Evolutionary conservation across 1,284 basidiomycete genomes (phyloP), one percentile per base, ranked within the genome.

Genomic region (Rhodotorula sp.): DNA sequence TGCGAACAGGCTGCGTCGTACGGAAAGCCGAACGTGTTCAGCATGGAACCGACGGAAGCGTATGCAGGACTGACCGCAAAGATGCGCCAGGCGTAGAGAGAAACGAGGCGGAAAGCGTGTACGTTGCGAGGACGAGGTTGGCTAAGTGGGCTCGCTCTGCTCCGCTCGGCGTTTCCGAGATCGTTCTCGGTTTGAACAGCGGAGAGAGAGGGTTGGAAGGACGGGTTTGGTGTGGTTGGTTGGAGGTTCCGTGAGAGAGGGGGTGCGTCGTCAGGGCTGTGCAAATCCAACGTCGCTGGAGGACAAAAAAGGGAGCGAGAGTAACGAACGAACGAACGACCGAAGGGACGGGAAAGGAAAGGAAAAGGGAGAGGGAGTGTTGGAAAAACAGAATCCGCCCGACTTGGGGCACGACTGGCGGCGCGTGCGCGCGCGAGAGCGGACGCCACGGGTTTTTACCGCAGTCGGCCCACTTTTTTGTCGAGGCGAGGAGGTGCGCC

Each of bases 101-200:
- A 44, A 13, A 13, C 40, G 40, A 18, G 13, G 40, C 9, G 40
- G 15, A 44, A 18, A 44, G 34, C 3, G 40, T 18, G 40, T 18
- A 44, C 40, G 40, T 44, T 11, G 40, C 4, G 40, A 44, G 40
- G 16, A 24, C 7, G 20, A 58, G 51, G 48, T 62, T 62, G 51
- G 62, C 9, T 22, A 57, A 37, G 47, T 60, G 54, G 54, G 4
- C 65, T 59, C 26, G 62, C 52, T 26, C 65, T 67, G 34, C 9
- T 24, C 16, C n/a, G n/a, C n/a, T n/a, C n/a, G n/a, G n/a, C n/a
- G n/a, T n/a, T n/a, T n/a, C n/a, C n/a, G n/a, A n/a, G n/a, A 65
- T 40, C 1, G 64, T 44, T 16, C n/a, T 59, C 57, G 8, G 53
- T 40, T 34, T 65, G 57, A 2, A 44, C 30, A 2, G 44, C 31